Percentiles rank a stretch among this genome's conserved stretches.
phyloP scores from a whole-genome alignment of 768 basidiomycete genomes.

The Lactarius indigo region DNA sequence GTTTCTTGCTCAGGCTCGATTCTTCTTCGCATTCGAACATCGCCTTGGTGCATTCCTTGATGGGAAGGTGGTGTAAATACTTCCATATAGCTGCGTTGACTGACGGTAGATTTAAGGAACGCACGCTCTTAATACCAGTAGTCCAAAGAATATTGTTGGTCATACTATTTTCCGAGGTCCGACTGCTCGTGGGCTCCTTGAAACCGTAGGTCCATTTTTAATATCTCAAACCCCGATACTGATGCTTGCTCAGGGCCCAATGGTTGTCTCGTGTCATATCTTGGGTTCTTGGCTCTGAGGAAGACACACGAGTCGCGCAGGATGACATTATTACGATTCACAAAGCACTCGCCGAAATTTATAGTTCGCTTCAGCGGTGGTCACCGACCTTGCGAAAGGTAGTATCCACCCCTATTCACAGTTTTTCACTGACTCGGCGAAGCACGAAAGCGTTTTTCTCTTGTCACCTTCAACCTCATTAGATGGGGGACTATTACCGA shows the following conservation, averaged over 20 bases:
- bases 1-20: constrained; percentile 19
- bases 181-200: constrained; percentile 58
- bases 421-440: constrained; percentile 1
- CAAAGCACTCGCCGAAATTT: constrained; percentile 6
- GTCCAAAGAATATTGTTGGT: constrained; percentile 60
- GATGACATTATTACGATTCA: neutral
- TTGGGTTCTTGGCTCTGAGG: constrained; percentile 41
- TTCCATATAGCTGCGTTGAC: neutral
- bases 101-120: constrained; percentile 46
- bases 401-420: neutral
- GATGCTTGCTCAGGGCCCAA: constrained; percentile 35
- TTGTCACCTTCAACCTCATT: constrained; percentile 2
- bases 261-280: constrained; percentile 45
- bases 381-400: constrained; percentile 21
- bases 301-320: neutral
- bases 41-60: constrained; percentile 19
- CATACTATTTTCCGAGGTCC: constrained; percentile 59
- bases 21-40: constrained; percentile 24
- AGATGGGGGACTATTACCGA: neutral
- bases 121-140: constrained; percentile 43
- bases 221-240: neutral
- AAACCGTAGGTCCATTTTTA: constrained; percentile 46
- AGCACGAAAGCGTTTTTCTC: constrained; percentile 14
- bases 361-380: constrained; percentile 11
- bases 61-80: constrained; percentile 7